These are phyloP conservation scores for Podaxis sp. DNA, from an alignment of 768 basidiomycete species.

Conservation along the genomic window DNA sequence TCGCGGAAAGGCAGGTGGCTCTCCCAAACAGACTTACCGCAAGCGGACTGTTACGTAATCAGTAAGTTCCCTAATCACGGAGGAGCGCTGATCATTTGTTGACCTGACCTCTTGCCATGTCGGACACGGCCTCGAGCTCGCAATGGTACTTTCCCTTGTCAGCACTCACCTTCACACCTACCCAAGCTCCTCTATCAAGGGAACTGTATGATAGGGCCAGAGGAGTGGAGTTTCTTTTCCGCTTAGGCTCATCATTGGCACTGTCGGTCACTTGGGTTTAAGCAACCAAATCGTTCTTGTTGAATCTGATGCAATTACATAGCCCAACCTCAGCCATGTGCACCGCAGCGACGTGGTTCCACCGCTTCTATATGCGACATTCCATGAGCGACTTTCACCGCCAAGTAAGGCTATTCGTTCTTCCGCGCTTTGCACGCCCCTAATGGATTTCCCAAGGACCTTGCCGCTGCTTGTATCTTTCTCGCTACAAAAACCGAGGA, in stretches of 20 bases:
- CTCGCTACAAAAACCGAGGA: conserved; percentile 92
- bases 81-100: not conserved
- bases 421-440: conserved; percentile 13
- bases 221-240: conserved; percentile 85
- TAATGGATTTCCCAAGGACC: conserved; percentile 50
- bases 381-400: conserved; percentile 81
- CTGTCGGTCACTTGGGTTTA: conserved; percentile 52
- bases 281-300: conserved; percentile 16
- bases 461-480: conserved; percentile 85
- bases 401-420: conserved; percentile 51
- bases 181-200: conserved; percentile 55
- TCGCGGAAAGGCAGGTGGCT: not conserved
- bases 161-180: conserved; percentile 60
- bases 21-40: conserved; percentile 5
- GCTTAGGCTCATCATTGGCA: conserved; percentile 72
- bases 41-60: conserved; percentile 12
- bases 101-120: conserved; percentile 18
- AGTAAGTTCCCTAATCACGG: not conserved
- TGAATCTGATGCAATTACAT: conserved; percentile 16
- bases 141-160: conserved; percentile 77
- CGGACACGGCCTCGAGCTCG: conserved; percentile 23
- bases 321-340: conserved; percentile 83
- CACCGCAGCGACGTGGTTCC: conserved; percentile 89
- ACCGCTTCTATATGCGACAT: conserved; percentile 88
- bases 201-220: conserved; percentile 79